Percentiles rank a stretch among this genome's conserved stretches.
Evolutionary conservation across 2,329 filamentous ascomycete species (phyloP).

Genomic region (Helminthosporium solani): DNA sequence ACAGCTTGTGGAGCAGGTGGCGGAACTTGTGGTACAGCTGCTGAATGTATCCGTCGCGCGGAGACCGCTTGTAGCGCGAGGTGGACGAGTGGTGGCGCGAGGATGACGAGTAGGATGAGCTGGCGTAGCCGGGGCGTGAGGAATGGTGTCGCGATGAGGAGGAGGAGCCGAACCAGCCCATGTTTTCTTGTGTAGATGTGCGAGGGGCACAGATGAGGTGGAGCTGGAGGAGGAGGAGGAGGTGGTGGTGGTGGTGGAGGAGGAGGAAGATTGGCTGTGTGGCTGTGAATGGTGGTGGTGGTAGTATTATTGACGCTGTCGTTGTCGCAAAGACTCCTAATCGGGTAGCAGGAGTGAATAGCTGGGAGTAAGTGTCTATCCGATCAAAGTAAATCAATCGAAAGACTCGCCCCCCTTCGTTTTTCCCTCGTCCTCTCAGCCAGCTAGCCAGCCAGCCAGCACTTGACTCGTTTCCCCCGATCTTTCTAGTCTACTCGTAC

Average conservation of each 20-base stretch:
- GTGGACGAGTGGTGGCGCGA: slow-evolving; percentile 53
- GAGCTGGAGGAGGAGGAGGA: too few species aligned
- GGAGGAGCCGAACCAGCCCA: slow-evolving; percentile 40
- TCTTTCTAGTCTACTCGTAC: too few species aligned
- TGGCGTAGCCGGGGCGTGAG: slow-evolving; percentile 34
- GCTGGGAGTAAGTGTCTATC: background rate
- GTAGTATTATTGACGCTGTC: too few species aligned
- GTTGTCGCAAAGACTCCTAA: background rate
- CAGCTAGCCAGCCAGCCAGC: too few species aligned
- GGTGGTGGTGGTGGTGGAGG: too few species aligned
- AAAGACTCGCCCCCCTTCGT: too few species aligned
- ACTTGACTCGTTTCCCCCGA: too few species aligned
- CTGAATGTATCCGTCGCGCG: slow-evolving; percentile 75
- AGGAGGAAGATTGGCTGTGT: too few species aligned
- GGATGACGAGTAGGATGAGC: slow-evolving; percentile 31
- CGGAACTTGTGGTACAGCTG: slow-evolving; percentile 74
- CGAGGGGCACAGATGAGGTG: too few species aligned
- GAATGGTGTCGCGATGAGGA: slow-evolving; percentile 27
- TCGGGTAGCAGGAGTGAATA: slow-evolving; percentile 4
- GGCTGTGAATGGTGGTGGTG: too few species aligned
- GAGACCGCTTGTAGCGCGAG: slow-evolving; percentile 75
- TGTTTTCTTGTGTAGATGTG: slow-evolving; percentile 6
- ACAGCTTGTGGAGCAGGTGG: slow-evolving; percentile 75
- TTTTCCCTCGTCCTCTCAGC: background rate
- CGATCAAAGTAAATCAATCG: slow-evolving; percentile 9